Base-by-base conservation (phyloP, 306 rosid species). In the Rosa chinensis region DNA sequence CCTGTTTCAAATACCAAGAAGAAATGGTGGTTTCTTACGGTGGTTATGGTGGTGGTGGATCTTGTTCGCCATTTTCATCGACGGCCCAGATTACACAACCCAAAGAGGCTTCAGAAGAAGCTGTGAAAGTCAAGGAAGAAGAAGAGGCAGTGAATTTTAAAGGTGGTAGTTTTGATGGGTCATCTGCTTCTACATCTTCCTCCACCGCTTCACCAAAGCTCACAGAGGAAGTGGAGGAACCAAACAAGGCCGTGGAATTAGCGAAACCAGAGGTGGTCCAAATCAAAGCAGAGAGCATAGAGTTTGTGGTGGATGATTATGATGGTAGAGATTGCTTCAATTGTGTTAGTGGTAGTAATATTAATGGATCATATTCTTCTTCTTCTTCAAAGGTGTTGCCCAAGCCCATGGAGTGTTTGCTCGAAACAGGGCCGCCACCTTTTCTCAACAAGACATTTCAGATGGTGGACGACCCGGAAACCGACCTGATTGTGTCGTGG, bases 401-500 rank as follows among this genome's bases (percentile, higher is more conserved):
- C 1, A 91, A 76, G 58, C 96, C 99, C 32, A 91, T 93, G 88
- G 94, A 86, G 75, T 93, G 97, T 16, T 82, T 95, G 83, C 80
- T 79, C 63, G 94, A 91, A 49, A 61, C 44, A 6, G 98, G 97
- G 1, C 96, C 98, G 2, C 89, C 98, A 0, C 98, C 98, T n/a
- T 95, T 95, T 75, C 89, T 95, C 17, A 95, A 78, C 85, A 95
- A 95, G 82, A 91, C 91, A 0, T 95, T 78, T 69, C 93, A 93
- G 70, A 88, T 93, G 96, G 99, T 95, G 82, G 99, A 92, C 74
- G 97, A 95, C 67, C 90, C 93, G 2, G 89, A 79, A 8, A 89
- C 99, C 49, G 89, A 95, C 82, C 76, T 84, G 78, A 78, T 95
- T 43, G 98, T 91, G 23, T 93, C 99, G 1, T 95, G 99, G 99